Evolutionary conservation across 176 grass and related monocot genomes (phyloP).

Genomic region (Carex cristatella): DNA sequence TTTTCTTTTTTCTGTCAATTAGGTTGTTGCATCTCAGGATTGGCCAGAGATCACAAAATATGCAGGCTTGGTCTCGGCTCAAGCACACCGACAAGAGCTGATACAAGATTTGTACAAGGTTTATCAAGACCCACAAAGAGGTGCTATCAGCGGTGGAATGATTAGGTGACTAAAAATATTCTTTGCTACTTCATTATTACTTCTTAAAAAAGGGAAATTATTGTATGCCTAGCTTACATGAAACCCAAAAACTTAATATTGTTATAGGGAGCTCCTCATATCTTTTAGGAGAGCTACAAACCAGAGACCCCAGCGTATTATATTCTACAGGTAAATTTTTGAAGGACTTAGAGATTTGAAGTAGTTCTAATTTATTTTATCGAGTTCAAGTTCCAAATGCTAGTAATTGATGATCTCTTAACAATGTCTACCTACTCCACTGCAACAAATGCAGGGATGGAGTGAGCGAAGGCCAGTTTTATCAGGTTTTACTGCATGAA

Average conservation of each 20-base stretch:
- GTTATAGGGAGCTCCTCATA: conserved; percentile 72
- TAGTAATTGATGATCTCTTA: neutral
- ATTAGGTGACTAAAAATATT: conserved; percentile 40
- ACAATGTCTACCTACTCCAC: neutral
- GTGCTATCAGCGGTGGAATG: conserved; percentile 63
- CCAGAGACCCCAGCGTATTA: conserved; percentile 55
- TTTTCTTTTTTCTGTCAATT: conserved; percentile 5
- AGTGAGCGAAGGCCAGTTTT: conserved; percentile 91
- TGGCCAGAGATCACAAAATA: conserved; percentile 98
- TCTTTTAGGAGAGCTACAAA: conserved; percentile 80
- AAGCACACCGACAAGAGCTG: conserved; percentile 71
- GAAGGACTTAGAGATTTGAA: neutral
- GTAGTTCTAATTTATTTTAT: neutral
- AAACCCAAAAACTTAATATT: conserved; percentile 18
- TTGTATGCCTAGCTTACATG: neutral
- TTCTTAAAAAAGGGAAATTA: neutral
- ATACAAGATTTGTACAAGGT: conserved; percentile 89
- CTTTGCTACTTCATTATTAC: neutral
- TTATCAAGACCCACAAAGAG: conserved; percentile 59
- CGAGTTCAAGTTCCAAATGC: neutral
- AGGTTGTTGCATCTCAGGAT: conserved; percentile 96
- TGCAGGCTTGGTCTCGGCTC: conserved; percentile 86
- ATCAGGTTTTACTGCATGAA: conserved; percentile 78
- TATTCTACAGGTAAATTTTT: conserved; percentile 69
- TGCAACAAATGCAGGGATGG: conserved; percentile 48